A percentile compares a stretch with the other conserved stretches of the same genome.
Conservation (phyloP, 208 protist genomes). For the Crithidia fasciculata region DNA sequence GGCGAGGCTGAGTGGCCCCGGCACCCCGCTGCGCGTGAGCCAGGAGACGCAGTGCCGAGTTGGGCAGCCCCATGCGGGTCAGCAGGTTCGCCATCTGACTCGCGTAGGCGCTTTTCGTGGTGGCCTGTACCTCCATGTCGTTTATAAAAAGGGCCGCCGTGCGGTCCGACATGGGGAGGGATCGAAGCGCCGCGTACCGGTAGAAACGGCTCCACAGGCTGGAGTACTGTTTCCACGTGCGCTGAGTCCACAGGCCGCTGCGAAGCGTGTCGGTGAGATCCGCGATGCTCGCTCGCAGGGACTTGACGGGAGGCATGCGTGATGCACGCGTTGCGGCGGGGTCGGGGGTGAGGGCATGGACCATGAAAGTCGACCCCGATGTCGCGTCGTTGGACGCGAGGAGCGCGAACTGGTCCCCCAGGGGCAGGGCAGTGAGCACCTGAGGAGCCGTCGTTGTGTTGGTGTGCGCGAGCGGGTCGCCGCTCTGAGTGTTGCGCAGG, state of each 20-base stretch:
- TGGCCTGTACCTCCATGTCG: neutral
- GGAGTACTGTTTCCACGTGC: neutral
- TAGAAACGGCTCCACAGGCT: neutral
- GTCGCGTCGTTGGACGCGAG: neutral
- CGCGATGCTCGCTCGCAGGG: neutral
- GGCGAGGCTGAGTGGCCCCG: neutral
- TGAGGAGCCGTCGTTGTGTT: neutral
- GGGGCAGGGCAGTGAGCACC: neutral
- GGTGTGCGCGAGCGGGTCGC: neutral
- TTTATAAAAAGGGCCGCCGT: neutral
- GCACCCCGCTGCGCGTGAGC: slow-evolving; percentile 1
- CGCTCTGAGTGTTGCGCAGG: neutral
- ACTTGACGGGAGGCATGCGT: neutral
- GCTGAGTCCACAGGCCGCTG: neutral
- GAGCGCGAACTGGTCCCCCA: neutral
- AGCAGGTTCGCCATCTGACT: neutral
- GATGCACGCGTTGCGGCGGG: neutral
- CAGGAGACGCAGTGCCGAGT: neutral
- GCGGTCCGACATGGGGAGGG: slow-evolving; percentile 3
- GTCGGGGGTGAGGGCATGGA: neutral
- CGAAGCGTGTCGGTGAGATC: neutral
- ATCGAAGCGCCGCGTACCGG: neutral
- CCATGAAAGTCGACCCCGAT: neutral
- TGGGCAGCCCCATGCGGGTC: neutral
- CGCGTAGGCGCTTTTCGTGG: neutral